Percentiles rank a stretch among this genome's conserved stretches.
Conservation (phyloP, 768 basidiomycete genomes). For the Mycena alexandri region DNA sequence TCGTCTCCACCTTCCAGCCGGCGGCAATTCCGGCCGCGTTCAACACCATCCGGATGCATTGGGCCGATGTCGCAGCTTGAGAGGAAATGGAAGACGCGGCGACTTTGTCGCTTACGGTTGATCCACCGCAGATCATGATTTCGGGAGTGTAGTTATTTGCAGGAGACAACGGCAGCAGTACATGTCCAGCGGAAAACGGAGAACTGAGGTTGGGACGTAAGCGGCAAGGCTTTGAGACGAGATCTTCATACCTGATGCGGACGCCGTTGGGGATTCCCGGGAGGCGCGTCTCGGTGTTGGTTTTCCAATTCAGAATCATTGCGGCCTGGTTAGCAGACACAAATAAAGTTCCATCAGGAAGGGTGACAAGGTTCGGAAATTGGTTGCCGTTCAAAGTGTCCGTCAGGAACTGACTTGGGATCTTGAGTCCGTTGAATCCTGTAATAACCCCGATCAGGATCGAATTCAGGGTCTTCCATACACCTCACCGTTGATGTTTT, state of each 20-base stretch:
- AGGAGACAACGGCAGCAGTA: constrained; percentile 53
- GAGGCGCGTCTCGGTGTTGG: constrained; percentile 52
- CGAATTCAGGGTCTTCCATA: constrained; percentile 21
- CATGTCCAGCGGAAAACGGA: constrained; percentile 54
- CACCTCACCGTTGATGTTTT: constrained; percentile 51
- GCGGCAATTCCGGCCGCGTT: constrained; percentile 56
- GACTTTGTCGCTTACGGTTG: constrained; percentile 48
- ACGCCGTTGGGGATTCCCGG: constrained; percentile 61
- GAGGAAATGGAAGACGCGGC: constrained; percentile 47
- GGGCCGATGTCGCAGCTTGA: constrained; percentile 56
- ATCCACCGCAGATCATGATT: constrained; percentile 62
- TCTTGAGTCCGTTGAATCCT: constrained; percentile 42
- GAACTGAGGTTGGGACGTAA: constrained; percentile 33
- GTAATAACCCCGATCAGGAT: background rate
- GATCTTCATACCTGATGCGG: constrained; percentile 46
- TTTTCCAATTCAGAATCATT: constrained; percentile 57
- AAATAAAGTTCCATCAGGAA: constrained; percentile 58
- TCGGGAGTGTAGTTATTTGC: constrained; percentile 57
- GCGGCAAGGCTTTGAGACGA: background rate
- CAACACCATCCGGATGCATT: constrained; percentile 58
- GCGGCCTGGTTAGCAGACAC: constrained; percentile 57
- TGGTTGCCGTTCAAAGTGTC: constrained; percentile 36
- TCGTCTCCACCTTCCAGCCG: constrained; percentile 61
- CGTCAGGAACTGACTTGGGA: constrained; percentile 29
- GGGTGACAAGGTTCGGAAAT: constrained; percentile 45